Conservation (phyloP, 192 early-diverging fungal species). For the Coemansia sp. region DNA sequence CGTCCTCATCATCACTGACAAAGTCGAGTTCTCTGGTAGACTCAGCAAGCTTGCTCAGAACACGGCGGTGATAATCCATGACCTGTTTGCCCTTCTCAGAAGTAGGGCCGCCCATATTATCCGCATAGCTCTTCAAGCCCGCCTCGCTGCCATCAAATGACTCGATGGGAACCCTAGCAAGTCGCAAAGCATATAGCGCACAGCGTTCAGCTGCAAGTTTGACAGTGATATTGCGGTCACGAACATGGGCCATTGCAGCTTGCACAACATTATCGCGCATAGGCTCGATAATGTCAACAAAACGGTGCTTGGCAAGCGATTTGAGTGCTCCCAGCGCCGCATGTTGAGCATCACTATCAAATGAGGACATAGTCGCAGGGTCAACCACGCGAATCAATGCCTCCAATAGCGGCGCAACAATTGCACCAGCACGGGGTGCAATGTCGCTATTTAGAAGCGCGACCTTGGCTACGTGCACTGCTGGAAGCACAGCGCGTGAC, state of each 20-base stretch:
- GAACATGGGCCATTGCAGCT: slow-evolving; percentile 68
- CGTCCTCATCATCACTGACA: slow-evolving; percentile 43
- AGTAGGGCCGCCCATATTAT: slow-evolving; percentile 52
- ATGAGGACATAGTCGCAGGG: slow-evolving; percentile 17
- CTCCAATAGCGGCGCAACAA: slow-evolving; percentile 3
- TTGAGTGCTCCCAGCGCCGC: slow-evolving; percentile 60
- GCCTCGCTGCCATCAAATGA: slow-evolving; percentile 28
- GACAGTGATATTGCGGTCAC: slow-evolving; percentile 77
- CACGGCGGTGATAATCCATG: slow-evolving; percentile 63
- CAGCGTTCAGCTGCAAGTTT: slow-evolving; percentile 85
- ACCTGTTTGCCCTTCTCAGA: slow-evolving; percentile 52
- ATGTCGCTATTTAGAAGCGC: slow-evolving; percentile 21
- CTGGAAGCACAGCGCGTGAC: slow-evolving; percentile 29
- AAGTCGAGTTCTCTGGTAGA: slow-evolving; percentile 48
- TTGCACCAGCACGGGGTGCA: not conserved
- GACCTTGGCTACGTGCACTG: slow-evolving; percentile 25
- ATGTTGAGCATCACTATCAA: slow-evolving; percentile 51
- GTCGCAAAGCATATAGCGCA: slow-evolving; percentile 66
- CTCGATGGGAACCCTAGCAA: slow-evolving; percentile 43
- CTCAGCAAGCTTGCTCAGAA: slow-evolving; percentile 51
- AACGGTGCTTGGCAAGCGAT: slow-evolving; percentile 57
- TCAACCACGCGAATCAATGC: slow-evolving; percentile 31
- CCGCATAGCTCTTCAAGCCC: slow-evolving; percentile 41
- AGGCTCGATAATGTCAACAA: slow-evolving; percentile 49
- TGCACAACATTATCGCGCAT: slow-evolving; percentile 60